phyloP scores from a whole-genome alignment of 192 early-diverging fungal genomes.

The Diversispora eburnea region DNA sequence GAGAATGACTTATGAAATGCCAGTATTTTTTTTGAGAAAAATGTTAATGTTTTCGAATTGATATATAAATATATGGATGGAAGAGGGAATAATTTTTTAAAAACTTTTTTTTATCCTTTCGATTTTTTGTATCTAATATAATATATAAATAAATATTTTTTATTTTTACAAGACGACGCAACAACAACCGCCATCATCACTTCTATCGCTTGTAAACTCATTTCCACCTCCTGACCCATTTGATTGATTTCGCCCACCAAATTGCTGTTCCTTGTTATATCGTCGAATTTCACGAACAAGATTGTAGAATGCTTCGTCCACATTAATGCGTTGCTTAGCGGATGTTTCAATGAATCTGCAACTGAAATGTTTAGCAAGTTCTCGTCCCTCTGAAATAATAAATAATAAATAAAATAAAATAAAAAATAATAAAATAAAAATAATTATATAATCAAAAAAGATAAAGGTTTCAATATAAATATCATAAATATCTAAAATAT shows the following conservation, averaged over 20 bases:
- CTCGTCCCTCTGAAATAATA: slow-evolving; percentile 63
- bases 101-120: too few species aligned
- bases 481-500: too few species aligned
- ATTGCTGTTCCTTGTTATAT: slow-evolving; percentile 69
- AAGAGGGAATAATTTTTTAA: not conserved
- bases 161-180: slow-evolving; percentile 55
- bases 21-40: not conserved
- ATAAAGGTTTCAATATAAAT: too few species aligned
- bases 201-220: slow-evolving; percentile 31
- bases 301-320: slow-evolving; percentile 86
- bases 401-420: not conserved
- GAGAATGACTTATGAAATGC: not conserved
- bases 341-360: slow-evolving; percentile 86
- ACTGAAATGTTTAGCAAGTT: slow-evolving; percentile 70
- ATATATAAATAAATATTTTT: slow-evolving; percentile 1
- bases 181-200: slow-evolving; percentile 52
- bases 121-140: not conserved
- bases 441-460: not conserved
- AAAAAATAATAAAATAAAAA: not conserved
- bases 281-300: slow-evolving; percentile 84
- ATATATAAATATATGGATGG: not conserved
- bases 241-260: slow-evolving; percentile 40
- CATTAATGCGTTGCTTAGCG: slow-evolving; percentile 84
- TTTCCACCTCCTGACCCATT: slow-evolving; percentile 39
- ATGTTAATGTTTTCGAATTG: too few species aligned